Percentiles rank a stretch among this genome's conserved stretches.
These are phyloP conservation scores for Kwoniella heveanensis DNA, from an alignment of 768 basidiomycete genomes.

Conservation along the genomic window DNA sequence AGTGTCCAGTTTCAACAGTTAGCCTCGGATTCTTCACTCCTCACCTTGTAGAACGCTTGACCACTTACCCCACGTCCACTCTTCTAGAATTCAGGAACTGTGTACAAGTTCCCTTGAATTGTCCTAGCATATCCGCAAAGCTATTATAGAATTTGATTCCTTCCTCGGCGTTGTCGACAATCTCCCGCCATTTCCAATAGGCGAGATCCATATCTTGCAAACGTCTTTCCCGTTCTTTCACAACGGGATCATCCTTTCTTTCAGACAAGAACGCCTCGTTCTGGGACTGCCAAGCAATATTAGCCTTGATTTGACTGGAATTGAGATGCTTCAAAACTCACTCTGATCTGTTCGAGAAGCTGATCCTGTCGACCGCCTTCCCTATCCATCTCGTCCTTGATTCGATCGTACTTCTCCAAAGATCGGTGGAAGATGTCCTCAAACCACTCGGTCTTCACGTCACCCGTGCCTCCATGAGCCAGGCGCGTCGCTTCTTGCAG, in stretches of 20 bases:
- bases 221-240: constrained; percentile 78
- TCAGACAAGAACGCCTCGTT: constrained; percentile 76
- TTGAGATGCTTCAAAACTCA: constrained; percentile 49
- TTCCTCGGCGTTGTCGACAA: constrained; percentile 80
- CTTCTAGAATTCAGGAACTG: constrained; percentile 72
- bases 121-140: constrained; percentile 68
- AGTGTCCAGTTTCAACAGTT: background rate
- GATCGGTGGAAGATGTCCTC: constrained; percentile 78
- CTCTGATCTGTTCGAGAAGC: constrained; percentile 71
- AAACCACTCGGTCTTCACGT: constrained; percentile 83
- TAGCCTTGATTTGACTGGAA: background rate
- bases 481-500: constrained; percentile 68
- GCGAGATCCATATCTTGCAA: constrained; percentile 81
- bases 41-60: background rate
- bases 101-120: constrained; percentile 75
- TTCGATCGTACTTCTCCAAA: constrained; percentile 77
- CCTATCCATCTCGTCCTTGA: constrained; percentile 63
- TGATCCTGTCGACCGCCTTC: constrained; percentile 66
- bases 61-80: constrained; percentile 72
- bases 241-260: constrained; percentile 71
- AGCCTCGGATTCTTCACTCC: background rate
- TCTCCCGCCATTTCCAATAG: constrained; percentile 84
- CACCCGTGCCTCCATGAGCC: constrained; percentile 60
- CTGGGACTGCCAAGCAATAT: constrained; percentile 58
- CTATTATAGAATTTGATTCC: constrained; percentile 94